These are phyloP conservation scores for Pholiota conissans DNA, from an alignment of 768 basidiomycete genomes.

Conservation along the genomic window DNA sequence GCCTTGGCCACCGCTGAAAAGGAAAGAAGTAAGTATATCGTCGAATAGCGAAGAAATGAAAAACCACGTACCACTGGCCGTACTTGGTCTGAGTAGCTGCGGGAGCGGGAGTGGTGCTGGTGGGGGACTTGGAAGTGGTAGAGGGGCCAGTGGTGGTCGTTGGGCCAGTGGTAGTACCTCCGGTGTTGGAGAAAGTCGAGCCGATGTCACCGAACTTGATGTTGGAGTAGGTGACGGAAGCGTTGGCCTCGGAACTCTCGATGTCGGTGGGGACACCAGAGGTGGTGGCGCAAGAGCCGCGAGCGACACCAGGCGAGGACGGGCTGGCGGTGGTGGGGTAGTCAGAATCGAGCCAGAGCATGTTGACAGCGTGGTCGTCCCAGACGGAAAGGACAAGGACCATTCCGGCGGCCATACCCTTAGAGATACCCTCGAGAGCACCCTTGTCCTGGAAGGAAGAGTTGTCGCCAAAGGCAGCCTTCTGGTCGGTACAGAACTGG, in stretches of 20 bases:
- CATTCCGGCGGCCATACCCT: slow-evolving; percentile 41
- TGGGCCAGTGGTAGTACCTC: slow-evolving; percentile 6
- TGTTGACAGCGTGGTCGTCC: slow-evolving; percentile 54
- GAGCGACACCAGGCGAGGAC: slow-evolving; percentile 41
- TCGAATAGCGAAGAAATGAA: background rate
- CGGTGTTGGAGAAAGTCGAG: slow-evolving; percentile 35
- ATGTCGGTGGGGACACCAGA: slow-evolving; percentile 47
- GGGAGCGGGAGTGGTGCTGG: slow-evolving; percentile 19
- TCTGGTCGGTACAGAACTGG: slow-evolving; percentile 47
- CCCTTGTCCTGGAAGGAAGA: slow-evolving; percentile 44
- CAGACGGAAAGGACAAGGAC: slow-evolving; percentile 50
- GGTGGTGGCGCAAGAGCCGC: slow-evolving; percentile 49
- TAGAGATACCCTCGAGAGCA: slow-evolving; percentile 36
- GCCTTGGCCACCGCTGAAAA: slow-evolving; percentile 26
- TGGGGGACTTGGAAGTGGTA: slow-evolving; percentile 7
- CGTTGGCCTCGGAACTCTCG: slow-evolving; percentile 36
- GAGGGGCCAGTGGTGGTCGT: slow-evolving; percentile 4
- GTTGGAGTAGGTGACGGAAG: slow-evolving; percentile 53
- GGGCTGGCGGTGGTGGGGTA: slow-evolving; percentile 37
- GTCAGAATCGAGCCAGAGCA: slow-evolving; percentile 57
- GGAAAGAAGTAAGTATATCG: background rate
- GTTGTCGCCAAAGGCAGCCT: slow-evolving; percentile 46
- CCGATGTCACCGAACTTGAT: slow-evolving; percentile 53
- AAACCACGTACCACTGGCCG: slow-evolving; percentile 26
- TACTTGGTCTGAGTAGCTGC: slow-evolving; percentile 32